Evolutionary conservation across 768 basidiomycete genomes (phyloP).

Genomic region (Trametes gibbosa): DNA sequence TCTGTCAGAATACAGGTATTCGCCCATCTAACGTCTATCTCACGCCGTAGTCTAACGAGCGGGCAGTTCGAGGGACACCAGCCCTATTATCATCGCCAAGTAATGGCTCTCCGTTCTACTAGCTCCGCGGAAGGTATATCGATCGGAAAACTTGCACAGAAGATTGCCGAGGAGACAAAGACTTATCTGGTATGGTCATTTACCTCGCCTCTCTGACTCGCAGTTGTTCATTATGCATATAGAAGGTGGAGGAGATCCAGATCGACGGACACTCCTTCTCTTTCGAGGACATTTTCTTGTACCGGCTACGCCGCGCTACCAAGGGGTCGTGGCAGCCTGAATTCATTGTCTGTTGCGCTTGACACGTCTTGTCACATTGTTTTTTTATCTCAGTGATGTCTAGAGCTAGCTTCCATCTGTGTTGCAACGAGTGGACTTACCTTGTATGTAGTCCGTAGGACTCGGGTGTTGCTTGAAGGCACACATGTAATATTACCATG

Average conservation of each 20-base stretch:
- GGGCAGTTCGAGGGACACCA: not conserved
- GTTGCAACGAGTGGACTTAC: too few species aligned
- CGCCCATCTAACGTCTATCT: not conserved
- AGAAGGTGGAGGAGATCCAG: not conserved
- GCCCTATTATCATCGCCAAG: constrained; percentile 1
- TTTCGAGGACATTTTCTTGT: not conserved
- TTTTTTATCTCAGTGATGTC: not conserved
- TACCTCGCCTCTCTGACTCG: too few species aligned
- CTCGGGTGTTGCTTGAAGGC: too few species aligned
- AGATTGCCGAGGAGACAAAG: not conserved
- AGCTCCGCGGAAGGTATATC: not conserved
- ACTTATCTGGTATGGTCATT: not conserved
- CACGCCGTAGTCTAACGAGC: not conserved
- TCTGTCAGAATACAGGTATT: constrained; percentile 3
- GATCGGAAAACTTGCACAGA: not conserved
- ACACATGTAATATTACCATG: too few species aligned
- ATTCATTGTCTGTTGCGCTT: not conserved
- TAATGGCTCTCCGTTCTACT: not conserved
- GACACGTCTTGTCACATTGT: not conserved
- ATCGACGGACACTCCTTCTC: not conserved
- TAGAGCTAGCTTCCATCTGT: not conserved
- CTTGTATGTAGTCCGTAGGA: too few species aligned
- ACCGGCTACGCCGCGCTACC: not conserved
- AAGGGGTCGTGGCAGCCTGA: constrained; percentile 1
- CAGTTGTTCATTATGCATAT: too few species aligned